Percentiles rank a stretch among this genome's conserved stretches.
Conservation (phyloP, 2,329 filamentous ascomycete genomes). For the Botryotinia calthae region DNA sequence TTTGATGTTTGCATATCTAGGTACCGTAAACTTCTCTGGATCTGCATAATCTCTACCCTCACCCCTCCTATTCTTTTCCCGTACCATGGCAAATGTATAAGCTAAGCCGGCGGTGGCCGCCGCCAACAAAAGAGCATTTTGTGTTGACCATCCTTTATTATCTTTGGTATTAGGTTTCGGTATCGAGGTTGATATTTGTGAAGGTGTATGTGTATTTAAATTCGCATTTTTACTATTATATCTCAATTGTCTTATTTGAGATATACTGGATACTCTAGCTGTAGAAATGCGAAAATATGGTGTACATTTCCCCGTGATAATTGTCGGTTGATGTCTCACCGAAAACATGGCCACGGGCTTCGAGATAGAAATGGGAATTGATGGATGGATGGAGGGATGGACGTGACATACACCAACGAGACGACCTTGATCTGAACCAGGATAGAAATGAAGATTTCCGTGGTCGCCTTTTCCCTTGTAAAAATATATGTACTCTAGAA, state of each 20-base stretch:
- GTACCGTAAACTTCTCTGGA: slow-evolving; percentile 32
- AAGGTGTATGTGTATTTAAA: not conserved
- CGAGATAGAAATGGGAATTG: not conserved
- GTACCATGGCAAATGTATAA: slow-evolving; percentile 25
- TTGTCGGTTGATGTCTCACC: slow-evolving; percentile 10
- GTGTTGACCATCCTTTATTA: slow-evolving; percentile 29
- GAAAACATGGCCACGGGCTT: slow-evolving; percentile 10
- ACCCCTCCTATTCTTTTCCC: slow-evolving; percentile 17
- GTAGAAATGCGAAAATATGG: not conserved
- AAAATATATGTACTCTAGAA: not conserved
- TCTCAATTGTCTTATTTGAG: not conserved
- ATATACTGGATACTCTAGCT: not conserved
- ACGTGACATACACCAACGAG: not conserved
- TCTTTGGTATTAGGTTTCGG: not conserved
- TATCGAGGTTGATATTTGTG: not conserved
- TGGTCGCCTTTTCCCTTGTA: not conserved
- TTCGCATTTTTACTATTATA: not conserved
- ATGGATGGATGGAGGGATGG: not conserved
- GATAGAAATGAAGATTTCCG: not conserved
- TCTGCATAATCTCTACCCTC: slow-evolving; percentile 34
- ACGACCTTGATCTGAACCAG: slow-evolving; percentile 3
- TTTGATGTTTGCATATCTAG: slow-evolving; percentile 47
- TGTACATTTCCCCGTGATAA: not conserved
- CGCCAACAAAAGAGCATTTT: slow-evolving; percentile 30
- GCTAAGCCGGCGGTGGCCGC: slow-evolving; percentile 27